A percentile compares a stretch with the other conserved stretches of the same genome.
Conservation (phyloP, 805 yeast genomes). For the Lipomyces orientalis region DNA sequence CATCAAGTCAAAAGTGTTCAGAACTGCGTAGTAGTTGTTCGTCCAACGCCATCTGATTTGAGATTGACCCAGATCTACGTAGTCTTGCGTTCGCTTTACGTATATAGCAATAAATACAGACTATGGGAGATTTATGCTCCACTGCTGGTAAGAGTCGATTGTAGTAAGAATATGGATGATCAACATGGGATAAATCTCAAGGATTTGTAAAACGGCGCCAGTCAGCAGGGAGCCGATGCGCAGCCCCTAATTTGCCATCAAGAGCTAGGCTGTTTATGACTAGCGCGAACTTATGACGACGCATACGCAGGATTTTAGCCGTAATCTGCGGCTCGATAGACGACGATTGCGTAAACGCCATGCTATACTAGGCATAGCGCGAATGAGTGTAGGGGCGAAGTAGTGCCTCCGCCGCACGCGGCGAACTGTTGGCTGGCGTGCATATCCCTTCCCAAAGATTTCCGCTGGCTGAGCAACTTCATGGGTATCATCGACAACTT, state of each 20-base stretch:
- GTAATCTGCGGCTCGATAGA: background rate
- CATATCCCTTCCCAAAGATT: slow-evolving; percentile 3
- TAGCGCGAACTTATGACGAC: background rate
- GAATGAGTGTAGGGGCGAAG: background rate
- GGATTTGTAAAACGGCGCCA: background rate
- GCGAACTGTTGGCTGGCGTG: background rate
- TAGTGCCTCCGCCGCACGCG: slow-evolving; percentile 2
- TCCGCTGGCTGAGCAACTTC: background rate
- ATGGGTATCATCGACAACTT: background rate
- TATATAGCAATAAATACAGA: background rate
- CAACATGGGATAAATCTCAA: too few species aligned
- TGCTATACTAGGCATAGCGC: background rate
- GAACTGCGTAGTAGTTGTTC: background rate
- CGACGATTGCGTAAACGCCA: background rate
- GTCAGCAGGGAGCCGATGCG: background rate
- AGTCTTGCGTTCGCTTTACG: too few species aligned
- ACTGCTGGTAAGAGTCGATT: background rate
- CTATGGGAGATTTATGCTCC: background rate
- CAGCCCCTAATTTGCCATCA: background rate
- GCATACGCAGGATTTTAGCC: too few species aligned
- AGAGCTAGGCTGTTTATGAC: background rate
- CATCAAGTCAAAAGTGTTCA: background rate
- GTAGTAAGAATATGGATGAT: background rate
- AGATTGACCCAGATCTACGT: too few species aligned
- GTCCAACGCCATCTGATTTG: background rate